Percentiles rank a stretch among this genome's conserved stretches.
Evolutionary conservation across 768 basidiomycete genomes (phyloP).

Genomic region (Phaffia tasmanica): DNA sequence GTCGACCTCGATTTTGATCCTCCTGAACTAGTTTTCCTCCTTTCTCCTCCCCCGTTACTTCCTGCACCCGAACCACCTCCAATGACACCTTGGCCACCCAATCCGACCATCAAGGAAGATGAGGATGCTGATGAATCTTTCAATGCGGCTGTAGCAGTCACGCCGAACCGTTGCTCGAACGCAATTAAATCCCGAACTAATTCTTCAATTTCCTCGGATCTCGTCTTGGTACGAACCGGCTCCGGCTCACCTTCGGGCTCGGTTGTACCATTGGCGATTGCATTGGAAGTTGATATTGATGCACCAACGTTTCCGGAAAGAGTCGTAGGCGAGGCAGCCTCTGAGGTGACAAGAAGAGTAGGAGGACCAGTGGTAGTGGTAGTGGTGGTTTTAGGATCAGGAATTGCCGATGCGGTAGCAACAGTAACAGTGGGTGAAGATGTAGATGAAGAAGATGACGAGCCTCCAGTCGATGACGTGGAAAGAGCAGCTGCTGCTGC

Average conservation of each 20-base stretch:
- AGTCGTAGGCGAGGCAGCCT: neutral
- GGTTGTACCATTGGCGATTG: too few species aligned
- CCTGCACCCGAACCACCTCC: neutral
- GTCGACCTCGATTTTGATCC: slow-evolving; percentile 8
- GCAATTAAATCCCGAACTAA: slow-evolving; percentile 20
- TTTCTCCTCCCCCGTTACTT: neutral
- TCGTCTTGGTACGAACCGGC: neutral
- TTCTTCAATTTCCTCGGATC: slow-evolving; percentile 24
- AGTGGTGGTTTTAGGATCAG: neutral
- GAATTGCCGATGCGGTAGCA: too few species aligned
- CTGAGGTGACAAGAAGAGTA: neutral
- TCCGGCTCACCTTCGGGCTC: neutral
- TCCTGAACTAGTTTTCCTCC: slow-evolving; percentile 9
- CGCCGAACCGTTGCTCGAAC: slow-evolving; percentile 24
- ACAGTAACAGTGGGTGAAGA: too few species aligned
- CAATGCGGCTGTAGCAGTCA: neutral
- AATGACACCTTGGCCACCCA: neutral
- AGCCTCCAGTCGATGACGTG: too few species aligned
- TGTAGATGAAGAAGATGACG: too few species aligned
- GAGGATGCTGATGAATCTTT: neutral
- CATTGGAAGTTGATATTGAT: neutral
- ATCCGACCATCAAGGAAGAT: too few species aligned
- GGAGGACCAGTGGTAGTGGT: neutral
- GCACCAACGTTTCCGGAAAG: neutral
- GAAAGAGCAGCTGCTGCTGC: neutral